Percentiles rank a stretch among this genome's conserved stretches.
Evolutionary conservation across 345 rosid species (phyloP).

Genomic region (Fremontodendron californicum): DNA sequence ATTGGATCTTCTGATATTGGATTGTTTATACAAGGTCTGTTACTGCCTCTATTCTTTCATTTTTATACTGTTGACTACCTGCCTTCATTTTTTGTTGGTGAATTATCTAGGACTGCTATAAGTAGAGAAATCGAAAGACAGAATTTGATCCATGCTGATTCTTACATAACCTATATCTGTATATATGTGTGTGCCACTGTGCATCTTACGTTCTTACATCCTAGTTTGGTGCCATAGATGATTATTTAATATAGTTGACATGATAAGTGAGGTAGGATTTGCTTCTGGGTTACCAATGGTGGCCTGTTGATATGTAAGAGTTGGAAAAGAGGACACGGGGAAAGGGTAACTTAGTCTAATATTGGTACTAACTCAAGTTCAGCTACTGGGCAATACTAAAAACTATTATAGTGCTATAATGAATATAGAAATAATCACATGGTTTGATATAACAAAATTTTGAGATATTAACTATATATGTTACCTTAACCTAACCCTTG

Average conservation of each 20-base stretch:
- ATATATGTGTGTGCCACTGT: neutral
- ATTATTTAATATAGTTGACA: neutral
- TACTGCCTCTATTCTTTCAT: neutral
- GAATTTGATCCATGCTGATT: neutral
- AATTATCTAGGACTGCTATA: neutral
- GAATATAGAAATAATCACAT: neutral
- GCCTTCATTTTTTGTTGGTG: neutral
- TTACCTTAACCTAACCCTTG: conserved; percentile 2
- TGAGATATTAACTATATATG: neutral
- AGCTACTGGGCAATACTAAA: neutral
- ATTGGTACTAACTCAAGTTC: neutral
- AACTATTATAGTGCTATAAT: neutral
- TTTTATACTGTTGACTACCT: neutral
- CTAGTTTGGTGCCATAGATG: neutral
- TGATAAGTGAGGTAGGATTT: neutral
- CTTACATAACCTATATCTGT: neutral
- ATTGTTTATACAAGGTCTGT: conserved; percentile 75
- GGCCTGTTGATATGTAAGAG: neutral
- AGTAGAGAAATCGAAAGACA: neutral
- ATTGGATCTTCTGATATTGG: conserved; percentile 90
- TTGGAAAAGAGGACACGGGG: neutral
- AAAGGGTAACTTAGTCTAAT: neutral
- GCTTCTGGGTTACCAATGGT: neutral
- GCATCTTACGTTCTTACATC: neutral
- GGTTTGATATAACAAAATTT: neutral